A percentile compares a stretch with the other conserved stretches of the same genome.
These are phyloP conservation scores for Populus hybrid DNA, from an alignment of 441 rosid genomes.

Conservation along the genomic window DNA sequence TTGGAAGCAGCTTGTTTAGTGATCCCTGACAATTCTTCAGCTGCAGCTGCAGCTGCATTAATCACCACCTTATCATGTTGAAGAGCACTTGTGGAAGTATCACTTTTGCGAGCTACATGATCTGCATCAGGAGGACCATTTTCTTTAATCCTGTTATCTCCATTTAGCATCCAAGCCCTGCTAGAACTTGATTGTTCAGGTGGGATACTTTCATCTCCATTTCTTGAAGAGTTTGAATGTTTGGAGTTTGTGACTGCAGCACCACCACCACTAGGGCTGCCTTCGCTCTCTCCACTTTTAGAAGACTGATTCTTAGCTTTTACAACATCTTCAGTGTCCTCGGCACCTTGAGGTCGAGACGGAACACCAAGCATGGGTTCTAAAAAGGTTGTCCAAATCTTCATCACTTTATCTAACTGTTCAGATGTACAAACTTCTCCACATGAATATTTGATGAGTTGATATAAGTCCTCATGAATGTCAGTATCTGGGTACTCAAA, in stretches of 20 bases:
- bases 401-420: conserved; percentile 85
- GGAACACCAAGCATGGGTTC: conserved; percentile 87
- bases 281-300: conserved; percentile 60
- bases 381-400: conserved; percentile 90
- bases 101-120: conserved; percentile 38
- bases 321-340: conserved; percentile 80
- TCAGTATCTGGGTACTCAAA: conserved; percentile 82
- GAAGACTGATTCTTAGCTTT: conserved; percentile 54
- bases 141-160: conserved; percentile 48
- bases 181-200: conserved; percentile 64
- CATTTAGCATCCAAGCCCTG: conserved; percentile 52
- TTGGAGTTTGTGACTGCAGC: conserved; percentile 41
- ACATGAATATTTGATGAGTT: conserved; percentile 91
- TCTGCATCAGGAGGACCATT: conserved; percentile 51
- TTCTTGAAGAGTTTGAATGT: conserved; percentile 55
- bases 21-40: conserved; percentile 51
- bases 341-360: conserved; percentile 80
- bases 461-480: conserved; percentile 92
- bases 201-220: conserved; percentile 49
- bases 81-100: conserved; percentile 33
- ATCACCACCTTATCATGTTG: conserved; percentile 48
- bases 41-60: conserved; percentile 37
- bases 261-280: conserved; percentile 46
- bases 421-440: conserved; percentile 97
- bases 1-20: conserved; percentile 49